These are phyloP conservation scores for Aspergillus viridinutans DNA, from an alignment of 2,329 filamentous ascomycete genomes.

Conservation along the genomic window DNA sequence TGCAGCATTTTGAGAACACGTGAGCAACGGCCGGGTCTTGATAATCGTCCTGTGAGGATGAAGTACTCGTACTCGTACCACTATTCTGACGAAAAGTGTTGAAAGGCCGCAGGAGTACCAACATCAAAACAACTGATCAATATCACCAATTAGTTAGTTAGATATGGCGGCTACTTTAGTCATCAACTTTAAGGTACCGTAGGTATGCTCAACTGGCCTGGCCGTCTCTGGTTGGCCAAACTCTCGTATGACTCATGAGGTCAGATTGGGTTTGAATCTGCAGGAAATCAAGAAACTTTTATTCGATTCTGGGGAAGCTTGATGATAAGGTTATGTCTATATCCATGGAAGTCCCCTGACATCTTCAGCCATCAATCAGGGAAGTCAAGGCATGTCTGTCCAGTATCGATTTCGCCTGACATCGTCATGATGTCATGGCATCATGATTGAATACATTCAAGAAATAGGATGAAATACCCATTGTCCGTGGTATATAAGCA, in stretches of 20 bases:
- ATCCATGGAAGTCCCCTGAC: background rate
- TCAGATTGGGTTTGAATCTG: background rate
- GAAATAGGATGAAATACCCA: background rate
- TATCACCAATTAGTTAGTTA: background rate
- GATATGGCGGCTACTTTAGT: background rate
- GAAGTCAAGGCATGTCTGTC: background rate
- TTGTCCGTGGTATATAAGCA: background rate
- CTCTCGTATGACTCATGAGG: background rate
- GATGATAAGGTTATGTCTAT: no score
- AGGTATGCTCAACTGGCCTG: background rate
- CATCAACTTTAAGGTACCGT: no score
- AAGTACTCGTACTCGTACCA: no score
- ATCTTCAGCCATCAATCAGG: background rate
- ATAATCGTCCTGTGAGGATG: no score
- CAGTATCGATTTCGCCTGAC: background rate
- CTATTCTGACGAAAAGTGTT: background rate
- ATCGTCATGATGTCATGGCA: conserved; percentile 14
- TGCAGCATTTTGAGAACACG: background rate
- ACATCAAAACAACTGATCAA: background rate
- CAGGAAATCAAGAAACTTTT: background rate
- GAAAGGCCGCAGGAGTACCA: background rate
- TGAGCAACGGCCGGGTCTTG: background rate
- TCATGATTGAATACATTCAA: background rate
- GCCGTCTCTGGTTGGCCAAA: background rate
- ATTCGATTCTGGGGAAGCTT: background rate